phyloP scores from a whole-genome alignment of 2,329 filamentous ascomycete species.

The Purpureocillium lavendulum region DNA sequence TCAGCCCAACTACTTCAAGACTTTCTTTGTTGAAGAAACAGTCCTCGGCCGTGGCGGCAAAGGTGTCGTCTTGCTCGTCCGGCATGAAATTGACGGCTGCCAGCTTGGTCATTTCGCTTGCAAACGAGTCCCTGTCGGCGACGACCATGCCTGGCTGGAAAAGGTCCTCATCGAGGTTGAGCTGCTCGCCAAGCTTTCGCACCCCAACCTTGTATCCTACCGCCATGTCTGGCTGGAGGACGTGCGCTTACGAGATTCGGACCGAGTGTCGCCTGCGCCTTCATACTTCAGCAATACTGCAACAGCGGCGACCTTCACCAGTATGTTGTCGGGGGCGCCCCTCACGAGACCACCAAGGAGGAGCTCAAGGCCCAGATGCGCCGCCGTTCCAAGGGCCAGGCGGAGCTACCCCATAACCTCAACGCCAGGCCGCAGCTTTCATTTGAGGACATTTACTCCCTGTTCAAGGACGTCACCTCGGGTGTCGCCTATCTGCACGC shows the following conservation, averaged over 20 bases:
- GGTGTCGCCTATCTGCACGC: slow-evolving; percentile 83
- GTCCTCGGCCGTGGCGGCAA: slow-evolving; percentile 87
- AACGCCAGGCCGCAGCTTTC: slow-evolving; percentile 36
- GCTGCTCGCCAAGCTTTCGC: slow-evolving; percentile 80
- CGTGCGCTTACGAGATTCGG: slow-evolving; percentile 74
- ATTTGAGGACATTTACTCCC: slow-evolving; percentile 91
- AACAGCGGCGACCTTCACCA: slow-evolving; percentile 86
- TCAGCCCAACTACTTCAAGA: slow-evolving; percentile 90
- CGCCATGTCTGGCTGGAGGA: slow-evolving; percentile 97
- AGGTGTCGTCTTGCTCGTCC: slow-evolving; percentile 88
- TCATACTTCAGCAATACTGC: slow-evolving; percentile 96
- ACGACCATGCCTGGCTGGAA: slow-evolving; percentile 91
- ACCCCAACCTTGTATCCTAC: slow-evolving; percentile 93
- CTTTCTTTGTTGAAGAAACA: slow-evolving; percentile 83
- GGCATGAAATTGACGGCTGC: slow-evolving; percentile 85
- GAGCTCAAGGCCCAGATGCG: slow-evolving; percentile 83
- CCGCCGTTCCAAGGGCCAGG: slow-evolving; percentile 69
- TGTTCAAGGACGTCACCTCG: slow-evolving; percentile 92
- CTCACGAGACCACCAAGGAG: slow-evolving; percentile 63
- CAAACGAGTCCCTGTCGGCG: slow-evolving; percentile 90
- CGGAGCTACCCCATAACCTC: slow-evolving; percentile 51
- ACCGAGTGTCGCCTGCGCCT: slow-evolving; percentile 86
- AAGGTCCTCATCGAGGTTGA: slow-evolving; percentile 92
- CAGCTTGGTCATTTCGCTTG: slow-evolving; percentile 87
- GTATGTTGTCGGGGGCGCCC: slow-evolving; percentile 66